A percentile compares a stretch with the other conserved stretches of the same genome.
phyloP scores from a whole-genome alignment of 2,329 filamentous ascomycete species.

The Graphiopsis chlorocephala region DNA sequence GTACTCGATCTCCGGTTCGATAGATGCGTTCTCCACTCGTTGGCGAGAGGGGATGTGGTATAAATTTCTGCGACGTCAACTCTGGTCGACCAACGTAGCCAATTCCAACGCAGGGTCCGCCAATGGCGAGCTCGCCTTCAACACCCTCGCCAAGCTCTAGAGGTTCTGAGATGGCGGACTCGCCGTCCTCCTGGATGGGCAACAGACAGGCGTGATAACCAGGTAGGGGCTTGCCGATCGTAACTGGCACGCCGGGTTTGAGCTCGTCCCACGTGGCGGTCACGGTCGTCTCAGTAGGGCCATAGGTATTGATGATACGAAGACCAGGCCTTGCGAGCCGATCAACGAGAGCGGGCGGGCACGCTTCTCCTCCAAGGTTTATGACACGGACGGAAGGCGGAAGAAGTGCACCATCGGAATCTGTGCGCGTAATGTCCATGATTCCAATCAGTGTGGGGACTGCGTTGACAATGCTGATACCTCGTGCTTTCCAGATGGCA shows the following conservation, averaged over 20 bases:
- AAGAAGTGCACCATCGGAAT: constrained; percentile 18
- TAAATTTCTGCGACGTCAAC: constrained; percentile 33
- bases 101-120: constrained; percentile 45
- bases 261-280: constrained; percentile 19
- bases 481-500: constrained; percentile 20
- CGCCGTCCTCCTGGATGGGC: constrained; percentile 7
- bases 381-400: constrained; percentile 22
- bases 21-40: constrained; percentile 45
- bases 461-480: constrained; percentile 23
- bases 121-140: constrained; percentile 46
- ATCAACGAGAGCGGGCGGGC: constrained; percentile 1
- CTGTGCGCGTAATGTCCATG: constrained; percentile 15
- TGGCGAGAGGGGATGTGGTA: constrained; percentile 49
- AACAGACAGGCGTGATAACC: constrained; percentile 16
- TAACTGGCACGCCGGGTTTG: constrained; percentile 22
- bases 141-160: constrained; percentile 37
- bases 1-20: constrained; percentile 59
- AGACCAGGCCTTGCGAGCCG: constrained; percentile 2
- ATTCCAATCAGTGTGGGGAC: constrained; percentile 24
- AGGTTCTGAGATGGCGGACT: constrained; percentile 31
- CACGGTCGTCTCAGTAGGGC: constrained; percentile 24
- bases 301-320: constrained; percentile 25
- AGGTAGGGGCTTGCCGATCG: constrained; percentile 24
- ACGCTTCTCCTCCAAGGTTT: constrained; percentile 24
- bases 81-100: constrained; percentile 41